Conservation (phyloP, 2,329 filamentous ascomycete genomes). For the Aureobasidium sp. region DNA sequence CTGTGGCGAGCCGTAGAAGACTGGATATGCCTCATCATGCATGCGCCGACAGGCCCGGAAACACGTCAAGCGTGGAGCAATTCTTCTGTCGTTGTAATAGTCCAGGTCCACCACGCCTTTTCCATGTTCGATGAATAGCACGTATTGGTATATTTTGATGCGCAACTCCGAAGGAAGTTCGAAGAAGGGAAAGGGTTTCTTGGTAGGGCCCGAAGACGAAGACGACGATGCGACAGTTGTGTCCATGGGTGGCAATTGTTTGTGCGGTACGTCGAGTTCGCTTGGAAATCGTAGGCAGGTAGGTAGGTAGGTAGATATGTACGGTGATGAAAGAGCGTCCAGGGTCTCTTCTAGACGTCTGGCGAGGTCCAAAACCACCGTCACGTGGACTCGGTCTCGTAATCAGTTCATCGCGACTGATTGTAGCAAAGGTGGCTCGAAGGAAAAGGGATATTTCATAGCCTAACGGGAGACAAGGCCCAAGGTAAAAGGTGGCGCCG, state of each 20-base stretch:
- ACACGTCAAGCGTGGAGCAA: slow-evolving; percentile 49
- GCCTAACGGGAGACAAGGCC: slow-evolving; percentile 6
- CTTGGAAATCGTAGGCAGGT: background rate
- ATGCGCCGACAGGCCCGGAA: slow-evolving; percentile 53
- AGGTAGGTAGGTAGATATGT: slow-evolving; percentile 3
- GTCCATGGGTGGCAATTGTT: background rate
- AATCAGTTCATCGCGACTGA: slow-evolving; percentile 3
- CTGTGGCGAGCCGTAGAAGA: slow-evolving; percentile 50
- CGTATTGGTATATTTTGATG: slow-evolving; percentile 56
- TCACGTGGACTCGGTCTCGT: slow-evolving; percentile 5
- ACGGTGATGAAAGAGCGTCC: background rate
- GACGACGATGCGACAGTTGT: background rate
- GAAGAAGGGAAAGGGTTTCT: slow-evolving; percentile 53
- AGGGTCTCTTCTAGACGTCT: background rate
- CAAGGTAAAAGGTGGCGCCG: background rate
- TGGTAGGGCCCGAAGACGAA: slow-evolving; percentile 5
- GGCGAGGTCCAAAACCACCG: background rate
- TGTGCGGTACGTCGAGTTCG: background rate
- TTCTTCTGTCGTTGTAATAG: slow-evolving; percentile 53
- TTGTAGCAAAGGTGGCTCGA: background rate
- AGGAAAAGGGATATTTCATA: too few relatives aligned
- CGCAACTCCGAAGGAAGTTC: slow-evolving; percentile 61
- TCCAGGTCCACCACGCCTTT: slow-evolving; percentile 51
- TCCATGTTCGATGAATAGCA: slow-evolving; percentile 35
- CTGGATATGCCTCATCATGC: slow-evolving; percentile 54